Conservation (phyloP, 768 basidiomycete species). For the Boletus pseudopeckii region DNA sequence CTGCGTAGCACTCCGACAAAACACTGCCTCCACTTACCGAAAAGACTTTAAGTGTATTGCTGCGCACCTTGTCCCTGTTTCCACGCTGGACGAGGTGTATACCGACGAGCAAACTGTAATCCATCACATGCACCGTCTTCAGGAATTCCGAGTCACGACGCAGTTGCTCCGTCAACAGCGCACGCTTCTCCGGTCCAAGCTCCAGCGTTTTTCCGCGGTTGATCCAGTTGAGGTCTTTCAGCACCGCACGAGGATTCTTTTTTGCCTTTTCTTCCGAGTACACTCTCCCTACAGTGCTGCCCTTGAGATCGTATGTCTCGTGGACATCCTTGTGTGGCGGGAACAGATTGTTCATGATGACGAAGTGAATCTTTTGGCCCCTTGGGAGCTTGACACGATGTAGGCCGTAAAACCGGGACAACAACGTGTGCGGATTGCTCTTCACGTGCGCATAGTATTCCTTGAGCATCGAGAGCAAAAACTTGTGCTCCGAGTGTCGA, state of each 20-base stretch:
- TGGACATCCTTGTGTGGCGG: slow-evolving; percentile 96
- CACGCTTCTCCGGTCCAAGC: slow-evolving; percentile 94
- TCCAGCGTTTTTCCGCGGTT: slow-evolving; percentile 72
- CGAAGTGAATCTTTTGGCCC: slow-evolving; percentile 96
- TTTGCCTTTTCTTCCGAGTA: slow-evolving; percentile 79
- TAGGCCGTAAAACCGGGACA: slow-evolving; percentile 94
- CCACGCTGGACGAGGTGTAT: slow-evolving; percentile 90
- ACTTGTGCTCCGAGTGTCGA: slow-evolving; percentile 90
- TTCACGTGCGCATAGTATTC: slow-evolving; percentile 84
- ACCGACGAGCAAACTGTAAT: slow-evolving; percentile 92
- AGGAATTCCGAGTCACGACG: slow-evolving; percentile 84
- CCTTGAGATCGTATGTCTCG: slow-evolving; percentile 97
- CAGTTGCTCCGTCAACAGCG: slow-evolving; percentile 87
- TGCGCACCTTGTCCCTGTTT: slow-evolving; percentile 87
- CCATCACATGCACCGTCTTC: slow-evolving; percentile 85
- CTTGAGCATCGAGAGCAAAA: slow-evolving; percentile 79
- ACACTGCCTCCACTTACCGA: slow-evolving; percentile 52
- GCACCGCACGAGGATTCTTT: slow-evolving; percentile 80
- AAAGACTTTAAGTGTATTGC: slow-evolving; percentile 89
- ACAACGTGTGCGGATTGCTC: slow-evolving; percentile 87
- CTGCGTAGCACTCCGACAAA: not conserved
- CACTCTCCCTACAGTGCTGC: slow-evolving; percentile 84
- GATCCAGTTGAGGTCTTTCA: slow-evolving; percentile 98
- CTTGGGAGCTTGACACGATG: slow-evolving; percentile 95
- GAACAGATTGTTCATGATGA: slow-evolving; percentile 99